Conservation (phyloP, 176 grass and related monocot genomes). For the Hyparrhenia diplandra region DNA sequence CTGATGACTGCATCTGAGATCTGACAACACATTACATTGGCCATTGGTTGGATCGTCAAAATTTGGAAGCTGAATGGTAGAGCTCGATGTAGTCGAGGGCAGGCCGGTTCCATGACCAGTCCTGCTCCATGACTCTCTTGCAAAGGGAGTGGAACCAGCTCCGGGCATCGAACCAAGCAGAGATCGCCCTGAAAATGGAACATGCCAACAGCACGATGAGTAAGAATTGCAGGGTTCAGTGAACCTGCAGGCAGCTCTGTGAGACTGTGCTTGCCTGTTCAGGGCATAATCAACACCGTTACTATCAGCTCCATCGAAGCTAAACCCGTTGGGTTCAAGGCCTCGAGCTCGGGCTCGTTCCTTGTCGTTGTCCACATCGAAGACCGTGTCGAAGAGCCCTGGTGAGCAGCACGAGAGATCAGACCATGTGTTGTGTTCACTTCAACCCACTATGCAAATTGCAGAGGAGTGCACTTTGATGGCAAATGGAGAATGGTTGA, state of each 20-base stretch:
- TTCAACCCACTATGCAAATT: background rate
- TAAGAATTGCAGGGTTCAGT: background rate
- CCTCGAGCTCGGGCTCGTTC: slow-evolving; percentile 51
- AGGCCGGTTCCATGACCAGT: slow-evolving; percentile 92
- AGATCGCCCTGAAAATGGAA: slow-evolving; percentile 55
- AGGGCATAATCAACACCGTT: slow-evolving; percentile 57
- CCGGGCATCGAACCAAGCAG: slow-evolving; percentile 56
- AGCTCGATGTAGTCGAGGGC: slow-evolving; percentile 88
- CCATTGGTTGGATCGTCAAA: background rate
- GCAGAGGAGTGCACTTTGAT: background rate
- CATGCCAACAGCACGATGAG: background rate
- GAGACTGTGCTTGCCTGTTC: slow-evolving; percentile 51
- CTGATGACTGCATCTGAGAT: background rate
- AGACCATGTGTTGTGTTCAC: background rate
- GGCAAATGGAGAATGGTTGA: background rate
- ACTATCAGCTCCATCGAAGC: slow-evolving; percentile 69
- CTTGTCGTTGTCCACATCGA: slow-evolving; percentile 76
- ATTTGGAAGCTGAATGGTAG: slow-evolving; percentile 57
- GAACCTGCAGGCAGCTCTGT: background rate
- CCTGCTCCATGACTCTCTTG: slow-evolving; percentile 88
- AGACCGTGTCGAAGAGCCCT: slow-evolving; percentile 90
- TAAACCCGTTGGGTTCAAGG: slow-evolving; percentile 85
- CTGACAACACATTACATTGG: background rate
- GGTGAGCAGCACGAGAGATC: background rate
- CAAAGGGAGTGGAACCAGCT: slow-evolving; percentile 66